Conservation (phyloP, 768 basidiomycete genomes). For the Paxillus rubicundulus region DNA sequence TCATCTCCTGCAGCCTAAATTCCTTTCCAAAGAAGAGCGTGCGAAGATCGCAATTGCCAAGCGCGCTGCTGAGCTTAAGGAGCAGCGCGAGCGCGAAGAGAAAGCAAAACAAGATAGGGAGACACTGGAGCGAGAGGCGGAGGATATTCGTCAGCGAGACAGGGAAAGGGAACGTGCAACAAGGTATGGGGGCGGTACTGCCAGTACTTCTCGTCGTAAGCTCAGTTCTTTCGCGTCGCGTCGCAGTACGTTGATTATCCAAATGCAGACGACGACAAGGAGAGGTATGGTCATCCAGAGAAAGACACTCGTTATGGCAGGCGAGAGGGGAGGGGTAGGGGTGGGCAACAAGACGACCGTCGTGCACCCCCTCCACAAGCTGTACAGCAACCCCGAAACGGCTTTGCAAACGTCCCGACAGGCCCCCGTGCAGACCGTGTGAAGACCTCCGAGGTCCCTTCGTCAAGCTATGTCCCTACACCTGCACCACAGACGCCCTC, state of each 20-base stretch:
- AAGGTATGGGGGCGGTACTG: constrained; percentile 43
- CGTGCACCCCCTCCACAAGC: constrained; percentile 30
- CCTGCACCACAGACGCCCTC: constrained; percentile 46
- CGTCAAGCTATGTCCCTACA: constrained; percentile 43
- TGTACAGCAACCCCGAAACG: constrained; percentile 37
- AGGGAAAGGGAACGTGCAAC: constrained; percentile 34
- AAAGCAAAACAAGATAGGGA: constrained; percentile 59
- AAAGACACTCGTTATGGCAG: constrained; percentile 43
- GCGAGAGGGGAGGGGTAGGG: constrained; percentile 41
- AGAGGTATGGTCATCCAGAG: constrained; percentile 50
- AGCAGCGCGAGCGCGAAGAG: constrained; percentile 68
- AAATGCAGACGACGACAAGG: constrained; percentile 45
- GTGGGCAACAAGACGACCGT: constrained; percentile 36
- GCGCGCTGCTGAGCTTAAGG: constrained; percentile 77
- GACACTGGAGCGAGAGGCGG: constrained; percentile 71
- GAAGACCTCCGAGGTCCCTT: constrained; percentile 36
- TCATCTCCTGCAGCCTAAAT: constrained; percentile 68
- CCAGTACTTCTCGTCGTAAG: constrained; percentile 28
- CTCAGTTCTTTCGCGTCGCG: neutral
- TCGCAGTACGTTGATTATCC: constrained; percentile 6
- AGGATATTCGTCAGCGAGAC: constrained; percentile 56
- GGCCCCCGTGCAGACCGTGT: constrained; percentile 78
- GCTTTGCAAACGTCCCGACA: constrained; percentile 73
- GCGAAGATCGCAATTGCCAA: constrained; percentile 86
- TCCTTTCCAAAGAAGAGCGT: constrained; percentile 89